Evolutionary conservation across 2,329 filamentous ascomycete species (phyloP).

Genomic region (Penicillium sp.): DNA sequence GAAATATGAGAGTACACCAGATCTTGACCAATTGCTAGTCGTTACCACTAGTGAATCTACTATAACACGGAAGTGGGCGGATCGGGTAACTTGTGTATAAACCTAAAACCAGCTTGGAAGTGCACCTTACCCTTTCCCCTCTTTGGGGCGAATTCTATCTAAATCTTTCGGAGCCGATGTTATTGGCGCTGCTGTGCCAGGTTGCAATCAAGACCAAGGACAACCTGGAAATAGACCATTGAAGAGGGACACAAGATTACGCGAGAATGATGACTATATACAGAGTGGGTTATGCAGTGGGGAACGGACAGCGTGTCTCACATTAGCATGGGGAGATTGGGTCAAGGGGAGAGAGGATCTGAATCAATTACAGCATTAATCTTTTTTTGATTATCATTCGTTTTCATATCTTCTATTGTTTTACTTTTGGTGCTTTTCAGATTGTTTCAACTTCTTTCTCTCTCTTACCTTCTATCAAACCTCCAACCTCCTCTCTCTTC

Average conservation of each 20-base stretch:
- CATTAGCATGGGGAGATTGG: constrained; percentile 4
- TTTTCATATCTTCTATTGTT: not conserved
- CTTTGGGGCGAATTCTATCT: constrained; percentile 3
- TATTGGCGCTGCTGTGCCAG: constrained; percentile 14
- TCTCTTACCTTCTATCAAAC: not conserved
- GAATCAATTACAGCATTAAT: constrained; percentile 10
- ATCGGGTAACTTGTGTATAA: constrained; percentile 17
- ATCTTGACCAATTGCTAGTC: too few species aligned
- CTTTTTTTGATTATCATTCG: not conserved
- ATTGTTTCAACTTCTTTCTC: not conserved
- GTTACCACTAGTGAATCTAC: too few species aligned
- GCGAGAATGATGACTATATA: constrained; percentile 17
- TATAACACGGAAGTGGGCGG: constrained; percentile 8
- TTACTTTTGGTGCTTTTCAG: not conserved
- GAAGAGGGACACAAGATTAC: constrained; percentile 10
- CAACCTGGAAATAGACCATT: not conserved
- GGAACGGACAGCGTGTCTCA: constrained; percentile 19
- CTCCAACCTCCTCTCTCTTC: not conserved
- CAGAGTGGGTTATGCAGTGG: constrained; percentile 9
- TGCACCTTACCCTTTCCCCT: not conserved
- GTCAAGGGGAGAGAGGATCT: constrained; percentile 1
- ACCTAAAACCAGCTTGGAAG: not conserved
- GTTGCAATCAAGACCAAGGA: constrained; percentile 14
- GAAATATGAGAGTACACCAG: not conserved
- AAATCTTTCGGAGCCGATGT: constrained; percentile 9